phyloP scores from a whole-genome alignment of 2,329 filamentous ascomycete species.

The Chalaropsis thielavioides region DNA sequence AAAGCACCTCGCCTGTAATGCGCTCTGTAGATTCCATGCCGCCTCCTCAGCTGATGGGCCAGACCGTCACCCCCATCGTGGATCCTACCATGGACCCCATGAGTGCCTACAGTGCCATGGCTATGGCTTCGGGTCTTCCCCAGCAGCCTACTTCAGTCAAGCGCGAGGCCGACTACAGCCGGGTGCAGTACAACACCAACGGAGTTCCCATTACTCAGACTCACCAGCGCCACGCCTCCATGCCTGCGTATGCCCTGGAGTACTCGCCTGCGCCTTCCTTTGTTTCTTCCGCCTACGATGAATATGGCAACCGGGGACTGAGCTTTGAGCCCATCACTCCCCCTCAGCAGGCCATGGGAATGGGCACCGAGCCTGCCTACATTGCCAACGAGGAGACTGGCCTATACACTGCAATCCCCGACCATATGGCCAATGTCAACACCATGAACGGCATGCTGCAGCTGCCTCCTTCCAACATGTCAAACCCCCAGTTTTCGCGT shows the following conservation, averaged over 20 bases:
- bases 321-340: slow-evolving; percentile 96
- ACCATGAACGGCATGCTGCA: slow-evolving; percentile 82
- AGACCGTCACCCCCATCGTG: slow-evolving; percentile 40
- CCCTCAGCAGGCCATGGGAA: slow-evolving; percentile 71
- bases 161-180: slow-evolving; percentile 71
- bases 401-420: slow-evolving; percentile 86
- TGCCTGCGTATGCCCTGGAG: slow-evolving; percentile 88
- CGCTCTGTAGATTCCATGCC: slow-evolving; percentile 89
- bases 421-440: slow-evolving; percentile 58
- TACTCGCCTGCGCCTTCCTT: slow-evolving; percentile 97
- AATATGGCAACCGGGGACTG: slow-evolving; percentile 90
- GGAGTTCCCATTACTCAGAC: slow-evolving; percentile 69
- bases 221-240: slow-evolving; percentile 91
- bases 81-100: slow-evolving; percentile 55
- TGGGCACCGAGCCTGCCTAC: slow-evolving; percentile 82
- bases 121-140: slow-evolving; percentile 53
- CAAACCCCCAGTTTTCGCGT: slow-evolving; percentile 64
- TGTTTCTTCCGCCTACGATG: slow-evolving; percentile 95
- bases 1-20: slow-evolving; percentile 78
- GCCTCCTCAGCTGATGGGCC: slow-evolving; percentile 65
- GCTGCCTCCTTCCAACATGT: slow-evolving; percentile 71
- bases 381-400: slow-evolving; percentile 97
- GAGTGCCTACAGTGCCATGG: slow-evolving; percentile 53
- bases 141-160: slow-evolving; percentile 55
- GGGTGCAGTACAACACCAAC: slow-evolving; percentile 82